Evolutionary conservation across 345 rosid genomes (phyloP).

Genomic region (Leavenworthia alabamica): DNA sequence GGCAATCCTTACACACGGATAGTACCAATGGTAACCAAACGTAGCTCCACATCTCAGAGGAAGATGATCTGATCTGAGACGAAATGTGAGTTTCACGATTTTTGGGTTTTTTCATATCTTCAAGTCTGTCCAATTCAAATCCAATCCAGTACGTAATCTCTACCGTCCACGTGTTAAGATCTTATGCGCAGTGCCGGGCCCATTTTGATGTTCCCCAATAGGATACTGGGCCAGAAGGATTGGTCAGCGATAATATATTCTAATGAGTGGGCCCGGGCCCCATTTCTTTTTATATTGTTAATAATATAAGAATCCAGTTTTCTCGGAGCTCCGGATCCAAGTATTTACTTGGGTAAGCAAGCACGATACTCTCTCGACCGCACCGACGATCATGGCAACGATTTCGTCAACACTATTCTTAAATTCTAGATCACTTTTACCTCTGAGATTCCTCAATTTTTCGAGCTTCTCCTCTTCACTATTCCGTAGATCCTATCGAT

Average conservation of each 20-base stretch:
- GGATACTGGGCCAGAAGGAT: too few relatives aligned
- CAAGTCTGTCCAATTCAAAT: neutral
- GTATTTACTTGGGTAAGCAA: neutral
- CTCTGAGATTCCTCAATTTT: conserved; percentile 12
- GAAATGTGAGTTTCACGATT: neutral
- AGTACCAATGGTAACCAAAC: conserved; percentile 2
- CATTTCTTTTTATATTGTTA: too few relatives aligned
- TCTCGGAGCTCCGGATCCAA: conserved; percentile 6
- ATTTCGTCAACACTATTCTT: conserved; percentile 33
- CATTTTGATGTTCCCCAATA: too few relatives aligned
- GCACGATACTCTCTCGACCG: neutral
- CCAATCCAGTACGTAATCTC: neutral
- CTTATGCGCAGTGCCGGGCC: neutral
- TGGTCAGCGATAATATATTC: too few relatives aligned
- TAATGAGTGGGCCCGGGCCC: too few relatives aligned
- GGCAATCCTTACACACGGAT: neutral
- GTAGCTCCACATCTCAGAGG: conserved; percentile 20
- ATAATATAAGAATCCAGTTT: conserved; percentile 20
- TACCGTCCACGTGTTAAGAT: conserved; percentile 6
- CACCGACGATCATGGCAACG: conserved; percentile 44
- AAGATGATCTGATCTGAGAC: neutral
- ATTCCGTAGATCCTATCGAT: conserved; percentile 13
- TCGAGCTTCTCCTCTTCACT: conserved; percentile 17
- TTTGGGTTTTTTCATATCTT: neutral
- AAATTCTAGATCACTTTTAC: conserved; percentile 15